phyloP scores from a whole-genome alignment of 208 protist genomes.

The Trypanosoma cruzi region DNA sequence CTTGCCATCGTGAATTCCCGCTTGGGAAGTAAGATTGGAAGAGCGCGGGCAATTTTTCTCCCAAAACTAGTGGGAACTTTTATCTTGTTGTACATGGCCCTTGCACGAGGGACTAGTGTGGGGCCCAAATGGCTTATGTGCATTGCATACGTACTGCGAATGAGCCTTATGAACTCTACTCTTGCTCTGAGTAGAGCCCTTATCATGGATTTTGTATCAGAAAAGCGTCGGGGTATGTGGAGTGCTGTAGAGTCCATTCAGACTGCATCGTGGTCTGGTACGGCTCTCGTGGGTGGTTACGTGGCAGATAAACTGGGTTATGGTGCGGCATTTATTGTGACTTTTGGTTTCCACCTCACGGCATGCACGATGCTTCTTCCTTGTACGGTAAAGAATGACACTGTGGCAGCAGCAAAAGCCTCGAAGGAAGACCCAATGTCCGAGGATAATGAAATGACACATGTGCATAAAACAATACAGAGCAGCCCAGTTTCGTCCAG shows the following conservation, averaged over 20 bases:
- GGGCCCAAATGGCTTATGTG: slow-evolving; percentile 51
- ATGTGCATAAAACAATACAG: not conserved
- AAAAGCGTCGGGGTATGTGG: slow-evolving; percentile 53
- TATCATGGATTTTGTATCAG: slow-evolving; percentile 70
- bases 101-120: slow-evolving; percentile 33
- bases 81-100: slow-evolving; percentile 69
- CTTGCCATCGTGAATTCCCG: slow-evolving; percentile 49
- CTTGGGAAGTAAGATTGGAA: slow-evolving; percentile 48
- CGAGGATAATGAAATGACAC: not conserved
- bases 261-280: slow-evolving; percentile 69
- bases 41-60: slow-evolving; percentile 47
- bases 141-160: slow-evolving; percentile 54
- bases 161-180: slow-evolving; percentile 68
- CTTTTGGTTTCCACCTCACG: slow-evolving; percentile 64
- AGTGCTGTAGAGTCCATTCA: slow-evolving; percentile 74
- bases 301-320: slow-evolving; percentile 63
- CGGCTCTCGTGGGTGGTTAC: slow-evolving; percentile 57
- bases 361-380: slow-evolving; percentile 40
- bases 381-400: slow-evolving; percentile 56
- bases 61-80: slow-evolving; percentile 46
- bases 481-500: not conserved
- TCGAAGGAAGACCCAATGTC: not conserved
- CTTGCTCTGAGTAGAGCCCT: slow-evolving; percentile 54
- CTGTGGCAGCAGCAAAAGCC: slow-evolving; percentile 29
- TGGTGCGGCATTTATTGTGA: slow-evolving; percentile 70